Evolutionary conservation across 768 basidiomycete species (phyloP), one percentile per base, ranked within the genome.

Genomic region (Chlorophyllum brunneum): DNA sequence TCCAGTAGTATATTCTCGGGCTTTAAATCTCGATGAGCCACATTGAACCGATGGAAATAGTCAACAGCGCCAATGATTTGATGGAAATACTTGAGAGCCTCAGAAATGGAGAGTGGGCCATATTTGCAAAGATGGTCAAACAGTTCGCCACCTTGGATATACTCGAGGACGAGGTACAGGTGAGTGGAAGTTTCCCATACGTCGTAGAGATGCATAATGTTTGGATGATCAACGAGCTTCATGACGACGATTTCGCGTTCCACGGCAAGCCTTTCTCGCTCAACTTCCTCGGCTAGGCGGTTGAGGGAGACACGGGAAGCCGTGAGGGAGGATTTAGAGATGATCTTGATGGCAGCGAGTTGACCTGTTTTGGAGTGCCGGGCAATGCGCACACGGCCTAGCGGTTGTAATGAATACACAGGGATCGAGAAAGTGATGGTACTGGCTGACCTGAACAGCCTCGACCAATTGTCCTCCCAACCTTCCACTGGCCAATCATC

Each of bases 191-290:
- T 94, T 70, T 98, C 94, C 92, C 92, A 98, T 56, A 98, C 94
- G 64, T 98, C 95, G 71, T 93, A 95, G 24, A 98, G 80, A 52
- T 84, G 86, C 81, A 97, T 82, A 58, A 98, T 83, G 66, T 95
- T 94, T 2, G 94, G 94, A 64, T 98, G 93, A 57, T 95, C 86
- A 59, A 97, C 86, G 56, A 97, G 83, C 68, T 97, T 98, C 94
- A 98, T 95, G 63, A 97, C 86, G 55, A 95, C 92, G 46, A 97
- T 95, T 69, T 98, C 95, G 56, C 93, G 82, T 67, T 95, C 90
- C 55, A 97, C 83, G 42, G 86, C 83, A 54, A 90, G 80, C 55
- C 85, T 78, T 55, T 81, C 82, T 59, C 86, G 87, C 61, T 92
- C 90, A 10, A 86, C 78, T 56, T 88, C 82, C 51, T 86, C 85